A percentile compares a stretch with the other conserved stretches of the same genome.
Conservation (phyloP, 2,329 filamentous ascomycete genomes). For the Endoconidiophora laricicola region DNA sequence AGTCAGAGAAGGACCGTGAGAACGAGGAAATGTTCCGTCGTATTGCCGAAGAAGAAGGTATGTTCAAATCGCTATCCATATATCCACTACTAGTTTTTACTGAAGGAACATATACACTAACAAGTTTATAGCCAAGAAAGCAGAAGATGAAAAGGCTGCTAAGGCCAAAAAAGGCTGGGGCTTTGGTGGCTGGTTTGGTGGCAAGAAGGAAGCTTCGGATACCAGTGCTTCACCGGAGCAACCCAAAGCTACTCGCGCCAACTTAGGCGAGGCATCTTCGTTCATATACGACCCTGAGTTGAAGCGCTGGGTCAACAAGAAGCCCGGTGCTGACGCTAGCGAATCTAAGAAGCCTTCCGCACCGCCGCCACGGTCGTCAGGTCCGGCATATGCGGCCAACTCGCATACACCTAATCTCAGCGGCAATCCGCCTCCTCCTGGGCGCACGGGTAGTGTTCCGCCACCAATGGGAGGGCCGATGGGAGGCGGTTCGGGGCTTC, state of each 20-base stretch:
- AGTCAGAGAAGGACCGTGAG: conserved; percentile 55
- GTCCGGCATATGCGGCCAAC: conserved; percentile 31
- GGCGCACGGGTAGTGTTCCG: conserved; percentile 18
- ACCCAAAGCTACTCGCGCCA: conserved; percentile 67
- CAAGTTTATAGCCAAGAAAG: conserved; percentile 38
- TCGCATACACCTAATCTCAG: conserved; percentile 32
- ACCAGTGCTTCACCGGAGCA: conserved; percentile 24
- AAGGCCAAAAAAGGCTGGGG: conserved; percentile 54
- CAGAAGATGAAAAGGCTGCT: conserved; percentile 26
- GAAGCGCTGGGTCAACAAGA: conserved; percentile 98
- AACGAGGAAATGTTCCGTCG: conserved; percentile 75
- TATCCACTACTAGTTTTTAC: not conserved
- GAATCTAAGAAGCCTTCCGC: conserved; percentile 50
- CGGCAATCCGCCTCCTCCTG: conserved; percentile 20
- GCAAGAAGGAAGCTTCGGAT: conserved; percentile 40
- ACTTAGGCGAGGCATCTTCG: conserved; percentile 80
- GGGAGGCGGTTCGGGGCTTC: conserved; percentile 4
- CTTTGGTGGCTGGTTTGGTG: conserved; percentile 72
- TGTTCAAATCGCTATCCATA: conserved; percentile 18
- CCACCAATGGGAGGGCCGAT: conserved; percentile 19
- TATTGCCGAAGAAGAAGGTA: conserved; percentile 61
- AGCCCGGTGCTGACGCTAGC: conserved; percentile 49
- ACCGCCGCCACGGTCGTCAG: conserved; percentile 54
- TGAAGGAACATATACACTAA: conserved; percentile 12
- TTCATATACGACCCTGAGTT: conserved; percentile 94